Conservation (phyloP, 1,284 basidiomycete genomes). For the Schizophyllum amplum region DNA sequence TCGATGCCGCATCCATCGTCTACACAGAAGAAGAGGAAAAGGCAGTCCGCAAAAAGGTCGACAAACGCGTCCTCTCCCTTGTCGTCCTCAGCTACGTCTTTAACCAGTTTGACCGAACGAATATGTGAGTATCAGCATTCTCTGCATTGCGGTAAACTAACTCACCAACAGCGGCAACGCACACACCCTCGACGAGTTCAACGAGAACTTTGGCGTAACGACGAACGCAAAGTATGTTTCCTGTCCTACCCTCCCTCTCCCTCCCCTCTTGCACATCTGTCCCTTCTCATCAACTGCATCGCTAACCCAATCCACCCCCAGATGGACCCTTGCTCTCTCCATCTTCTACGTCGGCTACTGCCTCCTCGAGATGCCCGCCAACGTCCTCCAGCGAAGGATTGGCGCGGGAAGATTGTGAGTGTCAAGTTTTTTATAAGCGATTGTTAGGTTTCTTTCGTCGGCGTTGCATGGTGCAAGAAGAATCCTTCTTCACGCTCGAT, state of each 20-base stretch:
- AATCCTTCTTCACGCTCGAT: too few species aligned
- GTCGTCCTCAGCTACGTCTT: slow-evolving; percentile 34
- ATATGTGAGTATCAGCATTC: slow-evolving; percentile 30
- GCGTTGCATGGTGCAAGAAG: too few species aligned
- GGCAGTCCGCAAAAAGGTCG: slow-evolving; percentile 38
- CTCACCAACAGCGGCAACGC: slow-evolving; percentile 37
- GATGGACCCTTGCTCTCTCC: slow-evolving; percentile 46
- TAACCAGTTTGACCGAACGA: slow-evolving; percentile 37
- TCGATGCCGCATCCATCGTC: slow-evolving; percentile 37
- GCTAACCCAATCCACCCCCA: slow-evolving; percentile 40
- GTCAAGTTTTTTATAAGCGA: neutral
- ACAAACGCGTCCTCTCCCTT: slow-evolving; percentile 36
- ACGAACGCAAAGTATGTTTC: slow-evolving; percentile 19
- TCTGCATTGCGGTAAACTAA: neutral
- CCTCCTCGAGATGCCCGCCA: slow-evolving; percentile 48
- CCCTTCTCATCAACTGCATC: slow-evolving; percentile 1
- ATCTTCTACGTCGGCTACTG: slow-evolving; percentile 56
- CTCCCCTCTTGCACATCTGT: neutral
- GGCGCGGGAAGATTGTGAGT: slow-evolving; percentile 48
- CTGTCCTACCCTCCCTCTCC: slow-evolving; percentile 1
- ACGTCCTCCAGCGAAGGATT: slow-evolving; percentile 46
- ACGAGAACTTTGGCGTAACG: slow-evolving; percentile 31
- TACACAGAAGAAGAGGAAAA: slow-evolving; percentile 40
- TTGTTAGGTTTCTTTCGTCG: neutral
- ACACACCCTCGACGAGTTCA: slow-evolving; percentile 41